Conservation (phyloP, 495 filamentous ascomycete species). For the Daldinia grandis region DNA sequence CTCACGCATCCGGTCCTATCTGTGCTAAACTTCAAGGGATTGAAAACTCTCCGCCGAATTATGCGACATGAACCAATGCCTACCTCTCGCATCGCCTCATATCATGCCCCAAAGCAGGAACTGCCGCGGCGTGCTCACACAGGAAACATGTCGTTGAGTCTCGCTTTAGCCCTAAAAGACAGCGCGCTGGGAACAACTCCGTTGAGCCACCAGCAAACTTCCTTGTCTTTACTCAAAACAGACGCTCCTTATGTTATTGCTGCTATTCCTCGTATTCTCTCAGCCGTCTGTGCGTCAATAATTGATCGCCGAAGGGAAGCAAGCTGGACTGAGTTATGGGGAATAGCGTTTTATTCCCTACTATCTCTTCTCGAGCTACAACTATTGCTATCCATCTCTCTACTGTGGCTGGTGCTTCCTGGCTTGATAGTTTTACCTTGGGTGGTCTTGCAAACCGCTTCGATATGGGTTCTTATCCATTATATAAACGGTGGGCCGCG, state of each 20-base stretch:
- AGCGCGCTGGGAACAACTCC: slow-evolving; percentile 49
- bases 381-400: slow-evolving; percentile 40
- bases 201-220: slow-evolving; percentile 40
- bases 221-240: slow-evolving; percentile 34
- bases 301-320: slow-evolving; percentile 11
- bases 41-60: not conserved
- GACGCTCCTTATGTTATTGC: slow-evolving; percentile 39
- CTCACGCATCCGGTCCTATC: not conserved
- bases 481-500: slow-evolving; percentile 4
- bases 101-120: slow-evolving; percentile 1
- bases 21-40: not conserved
- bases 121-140: not conserved
- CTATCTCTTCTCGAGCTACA: slow-evolving; percentile 44
- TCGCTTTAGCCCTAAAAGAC: slow-evolving; percentile 43
- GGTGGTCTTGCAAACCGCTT: slow-evolving; percentile 23
- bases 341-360: slow-evolving; percentile 32
- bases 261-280: slow-evolving; percentile 39
- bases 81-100: slow-evolving; percentile 2
- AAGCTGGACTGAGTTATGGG: slow-evolving; percentile 38
- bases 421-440: slow-evolving; percentile 43
- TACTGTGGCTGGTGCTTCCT: slow-evolving; percentile 45
- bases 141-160: slow-evolving; percentile 16
- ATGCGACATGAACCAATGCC: slow-evolving; percentile 19
- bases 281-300: slow-evolving; percentile 23
- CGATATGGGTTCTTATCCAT: slow-evolving; percentile 32